Evolutionary conservation across 192 early-diverging fungal genomes (phyloP).

Genomic region (Mycoemilia scoparia): DNA sequence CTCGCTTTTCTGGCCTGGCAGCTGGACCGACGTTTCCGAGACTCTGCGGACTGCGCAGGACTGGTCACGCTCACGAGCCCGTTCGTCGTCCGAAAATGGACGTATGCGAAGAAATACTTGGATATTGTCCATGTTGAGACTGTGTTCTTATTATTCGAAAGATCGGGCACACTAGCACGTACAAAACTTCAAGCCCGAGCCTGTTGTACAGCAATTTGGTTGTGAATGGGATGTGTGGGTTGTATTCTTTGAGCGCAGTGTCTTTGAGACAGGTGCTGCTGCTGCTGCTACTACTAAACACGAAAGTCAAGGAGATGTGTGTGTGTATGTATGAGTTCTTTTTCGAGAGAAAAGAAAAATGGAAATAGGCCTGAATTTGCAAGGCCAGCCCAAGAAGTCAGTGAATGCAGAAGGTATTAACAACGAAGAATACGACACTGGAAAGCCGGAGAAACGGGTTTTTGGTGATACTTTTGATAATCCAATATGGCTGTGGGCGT

Average conservation of each 20-base stretch:
- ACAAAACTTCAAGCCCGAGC: too few relatives aligned
- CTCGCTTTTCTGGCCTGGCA: constrained; percentile 34
- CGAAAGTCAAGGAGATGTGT: neutral
- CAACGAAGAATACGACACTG: neutral
- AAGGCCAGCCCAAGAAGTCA: neutral
- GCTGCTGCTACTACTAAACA: neutral
- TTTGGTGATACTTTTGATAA: too few relatives aligned
- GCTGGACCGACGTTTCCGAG: constrained; percentile 21
- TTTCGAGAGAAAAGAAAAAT: neutral
- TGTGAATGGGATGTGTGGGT: neutral
- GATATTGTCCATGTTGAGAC: constrained; percentile 26
- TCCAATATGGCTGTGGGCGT: too few relatives aligned
- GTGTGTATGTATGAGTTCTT: neutral
- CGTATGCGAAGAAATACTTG: constrained; percentile 40
- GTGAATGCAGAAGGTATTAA: neutral
- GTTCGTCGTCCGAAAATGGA: constrained; percentile 27
- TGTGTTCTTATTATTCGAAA: neutral
- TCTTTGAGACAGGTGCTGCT: neutral
- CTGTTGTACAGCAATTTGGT: neutral
- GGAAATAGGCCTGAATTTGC: neutral
- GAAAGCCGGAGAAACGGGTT: too few relatives aligned
- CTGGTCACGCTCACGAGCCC: constrained; percentile 17
- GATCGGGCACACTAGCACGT: too few relatives aligned
- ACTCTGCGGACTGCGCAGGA: constrained; percentile 25
- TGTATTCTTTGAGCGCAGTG: neutral